Base-by-base conservation (phyloP, 495 filamentous ascomycete species). In the Hypoxylon fragiforme region DNA sequence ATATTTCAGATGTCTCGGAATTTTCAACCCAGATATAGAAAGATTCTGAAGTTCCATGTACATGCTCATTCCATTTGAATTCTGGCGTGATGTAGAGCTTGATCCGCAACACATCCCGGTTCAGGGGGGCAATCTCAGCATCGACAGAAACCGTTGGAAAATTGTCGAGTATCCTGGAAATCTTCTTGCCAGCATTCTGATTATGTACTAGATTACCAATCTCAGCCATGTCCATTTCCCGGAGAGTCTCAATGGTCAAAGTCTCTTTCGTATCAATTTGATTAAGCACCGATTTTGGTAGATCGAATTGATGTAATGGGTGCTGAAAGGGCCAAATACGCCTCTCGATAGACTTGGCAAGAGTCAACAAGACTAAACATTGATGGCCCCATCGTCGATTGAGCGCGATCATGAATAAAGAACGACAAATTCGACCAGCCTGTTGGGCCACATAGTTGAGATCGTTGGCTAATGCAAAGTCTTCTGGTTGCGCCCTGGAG, bases 1-100 rank as follows among this genome's bases (percentile, higher is more conserved):
- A 99, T 30, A 99, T 97, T 66, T 97, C 91, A 1, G 89, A 92
- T 0, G 92, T 96, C 61, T 97, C 95, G 0, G 92, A 97, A 64
- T 97, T 95, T 71, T 99, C 94, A 12, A 97, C 92, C 95, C 95
- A 97, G 40, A 97, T 86, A 84, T 92, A 97, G 71, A 94, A 99
- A 14, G 90, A 91, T 65, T 99, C 94, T 1, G 92, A 96, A 3
- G 83, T 86, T 2, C 95, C 95, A 69, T 99, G 90, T 41, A 96
- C 81, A n/a, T 85, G 85, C 56, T 99, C 95, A 55, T 96, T 96
- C 94, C 94, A 99, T 9, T 75, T 80, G 68, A 97, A 99, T 18
- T 97, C 91, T 0, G 95, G 88, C 3, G 85, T 90, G 24, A 99
- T 77, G 41, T 72, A 89, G 0, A 99, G 81, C 47, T 87, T 86